These are phyloP conservation scores for Candida andamanensis DNA, from an alignment of 805 yeast genomes.

Conservation along the genomic window DNA sequence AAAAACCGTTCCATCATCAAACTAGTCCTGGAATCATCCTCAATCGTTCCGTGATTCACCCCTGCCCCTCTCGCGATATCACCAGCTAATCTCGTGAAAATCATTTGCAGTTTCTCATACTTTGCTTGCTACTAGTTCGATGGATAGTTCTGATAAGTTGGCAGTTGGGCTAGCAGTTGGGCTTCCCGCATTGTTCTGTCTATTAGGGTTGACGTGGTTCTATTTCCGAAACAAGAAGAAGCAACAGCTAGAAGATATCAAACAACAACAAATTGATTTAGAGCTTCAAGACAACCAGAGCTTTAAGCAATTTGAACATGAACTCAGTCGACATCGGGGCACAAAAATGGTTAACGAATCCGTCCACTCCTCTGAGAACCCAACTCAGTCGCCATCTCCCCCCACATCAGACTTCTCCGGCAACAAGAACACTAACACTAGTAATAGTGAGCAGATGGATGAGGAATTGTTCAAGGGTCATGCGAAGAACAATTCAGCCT, in stretches of 20 bases:
- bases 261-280: slow-evolving; percentile 30
- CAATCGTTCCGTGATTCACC: no score
- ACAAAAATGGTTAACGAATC: background rate
- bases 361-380: background rate
- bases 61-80: no score
- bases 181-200: slow-evolving; percentile 29
- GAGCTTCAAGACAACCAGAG: slow-evolving; percentile 24
- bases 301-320: slow-evolving; percentile 33
- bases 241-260: slow-evolving; percentile 28
- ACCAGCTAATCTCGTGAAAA: no score
- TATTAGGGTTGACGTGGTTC: slow-evolving; percentile 18
- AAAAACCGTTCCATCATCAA: no score
- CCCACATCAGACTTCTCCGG: background rate
- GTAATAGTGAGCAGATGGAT: background rate
- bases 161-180: slow-evolving; percentile 42
- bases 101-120: no score
- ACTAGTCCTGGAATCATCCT: no score
- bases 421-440: background rate
- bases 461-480: slow-evolving; percentile 4
- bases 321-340: slow-evolving; percentile 19
- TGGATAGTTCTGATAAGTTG: slow-evolving; percentile 15
- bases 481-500: slow-evolving; percentile 16
- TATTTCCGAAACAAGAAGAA: slow-evolving; percentile 27
- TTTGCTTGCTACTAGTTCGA: background rate
- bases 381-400: background rate